These are phyloP conservation scores for Coniochaeta hoffmannii DNA, from an alignment of 2,329 filamentous ascomycete genomes.

Conservation along the genomic window DNA sequence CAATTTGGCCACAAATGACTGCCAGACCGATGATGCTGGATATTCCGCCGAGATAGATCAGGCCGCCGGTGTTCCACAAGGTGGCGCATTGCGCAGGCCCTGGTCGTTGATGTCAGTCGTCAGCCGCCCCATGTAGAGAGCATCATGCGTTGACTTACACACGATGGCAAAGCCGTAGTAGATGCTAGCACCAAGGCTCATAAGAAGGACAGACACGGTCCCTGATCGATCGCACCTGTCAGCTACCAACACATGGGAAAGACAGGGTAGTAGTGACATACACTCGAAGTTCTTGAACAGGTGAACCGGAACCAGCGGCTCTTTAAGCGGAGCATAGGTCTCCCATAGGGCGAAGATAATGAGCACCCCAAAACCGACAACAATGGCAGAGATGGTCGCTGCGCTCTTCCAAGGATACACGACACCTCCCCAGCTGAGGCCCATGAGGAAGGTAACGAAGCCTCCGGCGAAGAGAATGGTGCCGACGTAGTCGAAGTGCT, in stretches of 20 bases:
- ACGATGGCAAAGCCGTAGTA: slow-evolving; percentile 26
- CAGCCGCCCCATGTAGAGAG: background rate
- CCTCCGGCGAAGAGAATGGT: slow-evolving; percentile 38
- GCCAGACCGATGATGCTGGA: slow-evolving; percentile 14
- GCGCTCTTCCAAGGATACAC: slow-evolving; percentile 30
- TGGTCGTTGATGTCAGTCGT: background rate
- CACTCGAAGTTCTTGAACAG: slow-evolving; percentile 25
- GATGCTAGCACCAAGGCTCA: slow-evolving; percentile 22
- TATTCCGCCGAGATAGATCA: slow-evolving; percentile 13
- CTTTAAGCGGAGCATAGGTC: slow-evolving; percentile 24
- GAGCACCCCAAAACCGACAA: slow-evolving; percentile 11
- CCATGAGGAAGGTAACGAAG: slow-evolving; percentile 38
- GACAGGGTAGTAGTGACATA: slow-evolving; percentile 7
- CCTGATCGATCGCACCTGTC: background rate
- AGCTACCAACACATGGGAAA: background rate
- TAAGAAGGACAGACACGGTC: slow-evolving; percentile 13
- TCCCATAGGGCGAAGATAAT: slow-evolving; percentile 15
- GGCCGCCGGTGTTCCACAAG: slow-evolving; percentile 14
- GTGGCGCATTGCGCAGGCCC: slow-evolving; percentile 20
- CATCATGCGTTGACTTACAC: slow-evolving; percentile 4
- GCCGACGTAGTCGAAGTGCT: slow-evolving; percentile 38
- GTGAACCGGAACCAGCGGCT: slow-evolving; percentile 26
- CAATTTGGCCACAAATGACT: slow-evolving; percentile 20
- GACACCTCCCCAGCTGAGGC: slow-evolving; percentile 37
- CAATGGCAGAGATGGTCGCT: slow-evolving; percentile 11